Conservation (phyloP, 164 flowering plant genomes). For the Paratinospora sagittata region DNA sequence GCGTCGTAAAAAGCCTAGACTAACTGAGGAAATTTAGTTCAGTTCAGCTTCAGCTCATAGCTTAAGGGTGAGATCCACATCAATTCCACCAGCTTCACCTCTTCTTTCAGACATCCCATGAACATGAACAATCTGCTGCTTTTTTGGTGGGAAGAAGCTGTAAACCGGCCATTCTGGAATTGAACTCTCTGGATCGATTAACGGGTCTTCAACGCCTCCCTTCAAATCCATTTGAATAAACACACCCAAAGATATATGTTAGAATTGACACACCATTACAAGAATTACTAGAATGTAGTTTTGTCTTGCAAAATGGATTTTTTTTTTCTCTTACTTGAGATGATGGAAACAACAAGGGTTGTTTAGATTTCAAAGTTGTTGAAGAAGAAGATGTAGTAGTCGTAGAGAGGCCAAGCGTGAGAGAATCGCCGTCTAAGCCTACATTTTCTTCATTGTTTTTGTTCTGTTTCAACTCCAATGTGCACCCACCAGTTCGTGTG, state of each 20-base stretch:
- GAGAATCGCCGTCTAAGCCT: slow-evolving; percentile 24
- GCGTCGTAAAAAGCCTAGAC: too few relatives aligned
- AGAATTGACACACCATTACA: neutral
- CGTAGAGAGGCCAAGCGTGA: slow-evolving; percentile 31
- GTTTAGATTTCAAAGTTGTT: slow-evolving; percentile 22
- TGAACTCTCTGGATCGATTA: neutral
- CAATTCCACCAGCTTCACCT: neutral
- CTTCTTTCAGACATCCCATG: slow-evolving; percentile 3
- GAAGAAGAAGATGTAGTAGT: slow-evolving; percentile 16
- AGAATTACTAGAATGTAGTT: neutral
- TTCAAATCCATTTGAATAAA: slow-evolving; percentile 4
- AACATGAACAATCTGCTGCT: slow-evolving; percentile 7
- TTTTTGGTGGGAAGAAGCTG: slow-evolving; percentile 12
- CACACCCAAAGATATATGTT: neutral
- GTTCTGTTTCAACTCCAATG: slow-evolving; percentile 12
- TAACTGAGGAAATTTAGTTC: neutral
- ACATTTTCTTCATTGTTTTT: slow-evolving; percentile 18
- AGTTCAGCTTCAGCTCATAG: neutral
- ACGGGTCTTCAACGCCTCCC: slow-evolving; percentile 5
- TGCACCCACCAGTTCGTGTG: slow-evolving; percentile 17
- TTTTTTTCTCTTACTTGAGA: slow-evolving; percentile 28
- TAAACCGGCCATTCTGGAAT: slow-evolving; percentile 26
- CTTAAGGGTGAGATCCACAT: slow-evolving; percentile 9
- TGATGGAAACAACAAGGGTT: slow-evolving; percentile 15
- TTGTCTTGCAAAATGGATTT: neutral